Base-by-base conservation (phyloP, 768 basidiomycete species). In the Coprinopsis marcescibilis region DNA sequence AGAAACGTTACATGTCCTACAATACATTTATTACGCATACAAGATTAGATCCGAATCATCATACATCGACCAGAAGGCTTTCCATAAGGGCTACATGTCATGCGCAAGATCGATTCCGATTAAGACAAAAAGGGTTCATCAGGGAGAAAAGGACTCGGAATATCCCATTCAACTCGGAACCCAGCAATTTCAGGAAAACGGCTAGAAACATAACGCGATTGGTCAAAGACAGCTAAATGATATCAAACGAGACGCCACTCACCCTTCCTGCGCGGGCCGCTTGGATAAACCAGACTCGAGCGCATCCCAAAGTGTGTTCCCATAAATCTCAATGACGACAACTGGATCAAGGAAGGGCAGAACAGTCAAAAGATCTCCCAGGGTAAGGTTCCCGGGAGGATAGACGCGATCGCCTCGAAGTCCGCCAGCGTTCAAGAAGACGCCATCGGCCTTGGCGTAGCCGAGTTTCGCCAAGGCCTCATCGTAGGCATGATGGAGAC, bases 191-290 rank as follows among this genome's bases (percentile, higher is more conserved):
- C 26, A 3, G 42, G 42, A 27, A 43, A 43, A 10, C 42, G 42
- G 15, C 42, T 43, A 27, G 14, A 12, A 29, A 15, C 29, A 21
- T 41, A 21, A n/a, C 21, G 5, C 26, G n/a, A n/a, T 4, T 4
- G 26, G 3, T 49, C 33, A 32, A n/a, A 32, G 8, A 32, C 29
- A 8, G 29, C n/a, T 32, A 32, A 8, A 8, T n/a, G 8, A 8
- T 32, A 8, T n/a, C 8, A n/a, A 8, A 32, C 29, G 29, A 32
- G 29, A 8, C 8, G 29, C 29, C 8, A 32, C 29, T 62, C 51
- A 81, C 90, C 92, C 92, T 73, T 94, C 92, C 63, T 91, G 89
- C 12, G 89, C 83, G 3, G 92, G 92, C 78, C 85, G 93, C 40
- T 76, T 86, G 48, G 67, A 68, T 4, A 95, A 66, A 6, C 79